These are phyloP conservation scores for Ascosphaera apis DNA, from an alignment of 2,329 filamentous ascomycete species.

Conservation along the genomic window DNA sequence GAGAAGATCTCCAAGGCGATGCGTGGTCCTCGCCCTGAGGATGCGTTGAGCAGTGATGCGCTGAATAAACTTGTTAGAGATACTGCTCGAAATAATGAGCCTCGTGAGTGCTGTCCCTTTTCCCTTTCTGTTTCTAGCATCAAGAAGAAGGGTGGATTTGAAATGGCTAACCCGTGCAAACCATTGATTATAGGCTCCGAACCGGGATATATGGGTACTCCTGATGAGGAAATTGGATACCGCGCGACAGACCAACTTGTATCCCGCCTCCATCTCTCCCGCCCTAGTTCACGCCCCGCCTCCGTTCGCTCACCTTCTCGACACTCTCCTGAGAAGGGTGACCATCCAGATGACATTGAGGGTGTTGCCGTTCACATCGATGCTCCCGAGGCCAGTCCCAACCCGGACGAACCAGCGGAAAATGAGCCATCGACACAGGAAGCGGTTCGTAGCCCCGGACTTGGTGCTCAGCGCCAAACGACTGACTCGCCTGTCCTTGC, in stretches of 20 bases:
- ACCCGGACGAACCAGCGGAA: too few relatives aligned
- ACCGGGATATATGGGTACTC: conserved; percentile 43
- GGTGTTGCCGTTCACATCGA: conserved; percentile 46
- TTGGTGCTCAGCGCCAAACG: too few relatives aligned
- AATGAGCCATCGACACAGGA: too few relatives aligned
- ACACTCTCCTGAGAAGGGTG: conserved; percentile 9
- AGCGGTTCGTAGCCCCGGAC: too few relatives aligned
- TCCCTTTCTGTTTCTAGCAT: too few relatives aligned
- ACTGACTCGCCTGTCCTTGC: conserved; percentile 65
- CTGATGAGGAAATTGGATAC: conserved; percentile 78
- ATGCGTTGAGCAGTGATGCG: conserved; percentile 71
- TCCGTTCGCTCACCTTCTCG: too few relatives aligned
- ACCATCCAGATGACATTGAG: conserved; percentile 16
- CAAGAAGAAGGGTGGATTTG: too few relatives aligned
- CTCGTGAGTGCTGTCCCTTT: too few relatives aligned
- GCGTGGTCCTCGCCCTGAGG: conserved; percentile 46
- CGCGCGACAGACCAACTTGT: conserved; percentile 67
- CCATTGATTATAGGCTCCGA: conserved; percentile 33
- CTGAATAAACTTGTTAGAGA: conserved; percentile 72
- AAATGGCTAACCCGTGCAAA: too few relatives aligned
- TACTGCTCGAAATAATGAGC: too few relatives aligned
- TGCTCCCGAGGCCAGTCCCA: too few relatives aligned
- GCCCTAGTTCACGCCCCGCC: conserved; percentile 21
- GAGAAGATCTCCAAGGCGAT: too few relatives aligned
- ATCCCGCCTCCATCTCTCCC: conserved; percentile 48